Base-by-base conservation (phyloP, 768 basidiomycete genomes). In the Mycena polygramma region DNA sequence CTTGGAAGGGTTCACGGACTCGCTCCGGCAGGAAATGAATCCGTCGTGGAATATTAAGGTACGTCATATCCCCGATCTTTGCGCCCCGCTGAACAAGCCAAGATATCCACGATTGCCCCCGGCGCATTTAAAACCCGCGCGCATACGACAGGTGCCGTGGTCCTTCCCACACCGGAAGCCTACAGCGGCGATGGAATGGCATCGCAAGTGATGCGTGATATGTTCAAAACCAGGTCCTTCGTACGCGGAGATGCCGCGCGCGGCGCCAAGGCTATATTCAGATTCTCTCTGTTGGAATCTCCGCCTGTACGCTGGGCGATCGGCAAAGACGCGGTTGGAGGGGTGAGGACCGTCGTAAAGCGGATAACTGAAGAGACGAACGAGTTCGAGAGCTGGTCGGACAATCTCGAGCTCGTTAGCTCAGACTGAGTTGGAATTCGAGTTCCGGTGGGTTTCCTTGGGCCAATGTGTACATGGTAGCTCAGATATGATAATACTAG, bases 41-140 rank as follows among this genome's bases (percentile, higher is more conserved):
- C 66, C 70, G 1, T 52, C 65, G 17, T 71, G 70, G 70, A 71
- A 71, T 45, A 71, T 71, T 52, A 71, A 71, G 37, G 54, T 54
- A 8, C 17, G 24, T 39, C 2, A 20, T 26, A 10, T 10, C 17
- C 39, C 22, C 7, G 15, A 22, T 30, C 9, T 17, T 24, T 22
- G 41, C 41, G n/a, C 51, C 14, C n/a, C 35, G 20, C 37, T 52
- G 10, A 36, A 54, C 52, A 43, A 13, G 14, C 22, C 36, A 6
- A 69, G 68, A 58, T 69, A 48, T 69, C 68, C 11, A 63, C 55
- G 13, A 63, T 69, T n/a, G 61, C 53, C 19, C 68, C 68, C 2
- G 68, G 68, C 7, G 54, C 53, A 19, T 69, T 69, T 35, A 69
- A 69, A 52, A 69, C 68, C 15, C n/a, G 62, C 15, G 52, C 57